A percentile compares a stretch with the other conserved stretches of the same genome.
Evolutionary conservation across 139 green algal genomes (phyloP).

Genomic region (Edaphochlamys debaryana): DNA sequence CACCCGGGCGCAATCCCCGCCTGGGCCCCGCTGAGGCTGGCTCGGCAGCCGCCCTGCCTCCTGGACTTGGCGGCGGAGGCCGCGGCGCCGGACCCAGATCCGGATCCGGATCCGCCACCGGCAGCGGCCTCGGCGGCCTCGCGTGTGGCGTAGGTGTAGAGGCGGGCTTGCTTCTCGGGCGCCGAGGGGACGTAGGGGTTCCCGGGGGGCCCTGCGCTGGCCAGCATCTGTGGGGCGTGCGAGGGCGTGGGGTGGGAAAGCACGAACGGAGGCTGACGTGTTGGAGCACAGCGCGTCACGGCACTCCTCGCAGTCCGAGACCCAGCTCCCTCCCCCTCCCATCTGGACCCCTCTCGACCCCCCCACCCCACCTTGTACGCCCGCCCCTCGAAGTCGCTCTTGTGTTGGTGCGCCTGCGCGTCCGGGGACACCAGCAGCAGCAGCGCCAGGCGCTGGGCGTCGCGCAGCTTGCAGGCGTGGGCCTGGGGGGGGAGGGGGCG

Average conservation of each 20-base stretch:
- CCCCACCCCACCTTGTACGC: slow-evolving; percentile 21
- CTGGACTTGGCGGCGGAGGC: not conserved
- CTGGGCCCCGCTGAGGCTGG: not conserved
- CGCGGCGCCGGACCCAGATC: not conserved
- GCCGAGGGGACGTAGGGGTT: not conserved
- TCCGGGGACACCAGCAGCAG: slow-evolving; percentile 39
- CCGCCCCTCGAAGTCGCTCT: slow-evolving; percentile 25
- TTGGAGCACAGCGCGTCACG: no score
- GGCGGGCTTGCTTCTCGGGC: not conserved
- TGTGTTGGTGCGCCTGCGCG: slow-evolving; percentile 32
- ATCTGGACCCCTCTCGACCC: no score
- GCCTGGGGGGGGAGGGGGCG: not conserved
- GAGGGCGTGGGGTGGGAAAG: no score
- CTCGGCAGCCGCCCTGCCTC: not conserved
- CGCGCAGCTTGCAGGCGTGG: slow-evolving; percentile 15
- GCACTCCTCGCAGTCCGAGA: no score
- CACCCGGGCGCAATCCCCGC: not conserved
- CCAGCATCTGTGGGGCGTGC: slow-evolving; percentile 29
- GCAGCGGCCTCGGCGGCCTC: no score
- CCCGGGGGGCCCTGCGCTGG: not conserved
- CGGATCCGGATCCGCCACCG: not conserved
- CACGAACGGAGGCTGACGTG: no score
- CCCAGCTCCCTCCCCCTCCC: no score
- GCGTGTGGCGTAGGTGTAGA: slow-evolving; percentile 24
- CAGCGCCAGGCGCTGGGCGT: not conserved